Base-by-base conservation (phyloP, 768 basidiomycete genomes). In the Tubosaeta sp. region DNA sequence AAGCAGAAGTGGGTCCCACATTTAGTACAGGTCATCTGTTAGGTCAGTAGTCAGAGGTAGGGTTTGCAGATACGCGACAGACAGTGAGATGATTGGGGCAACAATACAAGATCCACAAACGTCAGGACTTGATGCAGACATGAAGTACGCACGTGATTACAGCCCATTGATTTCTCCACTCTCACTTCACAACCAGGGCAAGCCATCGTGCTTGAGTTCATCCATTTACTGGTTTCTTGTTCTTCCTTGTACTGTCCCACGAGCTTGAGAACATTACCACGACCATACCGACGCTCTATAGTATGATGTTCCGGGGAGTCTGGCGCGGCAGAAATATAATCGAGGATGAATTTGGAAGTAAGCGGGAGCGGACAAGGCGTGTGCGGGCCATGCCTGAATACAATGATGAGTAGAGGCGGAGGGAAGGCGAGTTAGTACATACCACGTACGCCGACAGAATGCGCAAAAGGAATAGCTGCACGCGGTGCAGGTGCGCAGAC, bases 401-500 rank as follows among this genome's bases (percentile, higher is more conserved):
- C n/a, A 54, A 52, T 51, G 1, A 54, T 46, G 13, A 54, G 57
- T 44, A 45, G 46, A 50, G 27, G n/a, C 17, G 46, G 11, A 34
- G 48, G 6, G 34, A 41, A 1, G 26, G 17, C 44, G 6, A 22
- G 6, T 31, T 32, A 45, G 3, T 19, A 48, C 76, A 57, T 61
- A 87, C 89, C 93, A 95, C 45, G 88, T 86, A 41, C 83, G 79
- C 56, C 78, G 80, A 65, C 93, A 97, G 59, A 87, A 86, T 4
- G 82, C 79, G 68, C 93, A 95, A 65, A 95, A 95, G 0, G 85
- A 84, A 69, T 81, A 94, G 5, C 72, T 72, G 65, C 93, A 95
- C 31, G 69, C 66, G 5, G 78, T 69, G 59, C 93, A 95, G 34
- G 78, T 79, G 47, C 93, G 79, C 43, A 93, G 76, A 48, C 83